phyloP scores from a whole-genome alignment of 148 eudicot genomes.

The Rhododendron vialii region DNA sequence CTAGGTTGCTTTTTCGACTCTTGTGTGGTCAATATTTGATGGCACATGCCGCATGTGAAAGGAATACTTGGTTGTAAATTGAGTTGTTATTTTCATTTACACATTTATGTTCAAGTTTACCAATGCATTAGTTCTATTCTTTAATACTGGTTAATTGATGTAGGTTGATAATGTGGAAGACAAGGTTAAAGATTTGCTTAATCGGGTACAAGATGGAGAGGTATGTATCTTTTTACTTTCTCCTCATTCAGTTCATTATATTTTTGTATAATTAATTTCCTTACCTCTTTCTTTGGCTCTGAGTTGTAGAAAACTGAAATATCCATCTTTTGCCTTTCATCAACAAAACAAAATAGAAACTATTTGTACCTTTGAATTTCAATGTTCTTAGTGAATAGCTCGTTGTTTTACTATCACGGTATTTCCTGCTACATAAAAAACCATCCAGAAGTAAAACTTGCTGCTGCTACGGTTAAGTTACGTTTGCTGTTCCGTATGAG shows the following conservation, averaged over 20 bases:
- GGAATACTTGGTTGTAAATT: background rate
- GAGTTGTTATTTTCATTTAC: background rate
- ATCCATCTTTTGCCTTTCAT: background rate
- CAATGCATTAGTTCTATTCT: background rate
- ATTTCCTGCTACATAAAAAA: background rate
- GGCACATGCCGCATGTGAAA: background rate
- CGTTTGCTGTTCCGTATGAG: background rate
- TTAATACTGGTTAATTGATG: conserved; percentile 15
- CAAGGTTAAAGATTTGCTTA: conserved; percentile 56
- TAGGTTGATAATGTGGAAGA: conserved; percentile 59
- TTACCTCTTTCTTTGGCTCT: background rate
- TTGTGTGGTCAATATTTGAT: background rate
- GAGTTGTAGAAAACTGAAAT: background rate
- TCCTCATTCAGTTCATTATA: conserved; percentile 1
- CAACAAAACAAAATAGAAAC: background rate
- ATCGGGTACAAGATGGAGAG: conserved; percentile 58
- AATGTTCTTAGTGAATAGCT: background rate
- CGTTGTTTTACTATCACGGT: background rate
- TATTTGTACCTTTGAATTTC: background rate
- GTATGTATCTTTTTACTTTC: conserved; percentile 21
- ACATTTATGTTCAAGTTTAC: background rate
- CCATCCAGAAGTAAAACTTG: background rate
- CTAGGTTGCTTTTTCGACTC: background rate
- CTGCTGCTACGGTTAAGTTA: background rate
- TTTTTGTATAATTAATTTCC: background rate